A percentile compares a stretch with the other conserved stretches of the same genome.
Conservation (phyloP, 306 rosid genomes). For the Corylus heterophylla region DNA sequence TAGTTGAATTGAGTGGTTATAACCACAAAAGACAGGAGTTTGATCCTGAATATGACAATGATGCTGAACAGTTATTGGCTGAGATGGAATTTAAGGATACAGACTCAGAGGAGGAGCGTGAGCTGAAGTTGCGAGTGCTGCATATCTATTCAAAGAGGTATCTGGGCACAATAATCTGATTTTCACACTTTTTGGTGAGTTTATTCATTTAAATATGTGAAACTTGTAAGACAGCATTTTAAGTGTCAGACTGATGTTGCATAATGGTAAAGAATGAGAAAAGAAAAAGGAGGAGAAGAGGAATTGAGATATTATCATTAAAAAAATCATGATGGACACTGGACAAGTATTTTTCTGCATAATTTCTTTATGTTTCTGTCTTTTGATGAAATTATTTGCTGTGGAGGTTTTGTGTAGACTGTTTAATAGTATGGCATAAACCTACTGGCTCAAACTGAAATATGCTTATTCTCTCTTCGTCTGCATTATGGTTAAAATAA, state of each 20-base stretch:
- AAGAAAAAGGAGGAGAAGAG: background rate
- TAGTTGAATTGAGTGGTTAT: conserved; percentile 86
- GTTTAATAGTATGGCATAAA: background rate
- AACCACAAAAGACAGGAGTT: conserved; percentile 85
- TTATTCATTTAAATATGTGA: background rate
- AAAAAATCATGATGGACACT: background rate
- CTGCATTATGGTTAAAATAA: conserved; percentile 18
- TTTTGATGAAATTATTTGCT: background rate
- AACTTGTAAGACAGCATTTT: background rate
- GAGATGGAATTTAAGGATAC: conserved; percentile 97
- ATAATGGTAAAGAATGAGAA: background rate
- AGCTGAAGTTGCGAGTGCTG: conserved; percentile 75
- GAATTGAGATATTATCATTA: background rate
- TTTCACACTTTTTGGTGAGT: conserved; percentile 15
- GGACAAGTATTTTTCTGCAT: background rate
- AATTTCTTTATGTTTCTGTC: background rate
- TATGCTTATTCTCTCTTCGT: background rate
- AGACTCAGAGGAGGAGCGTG: conserved; percentile 84
- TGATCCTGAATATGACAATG: conserved; percentile 94
- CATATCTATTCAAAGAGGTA: conserved; percentile 83
- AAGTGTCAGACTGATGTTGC: background rate
- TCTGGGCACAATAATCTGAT: conserved; percentile 12
- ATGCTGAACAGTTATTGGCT: conserved; percentile 86
- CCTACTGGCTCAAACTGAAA: background rate
- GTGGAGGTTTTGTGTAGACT: background rate